Base-by-base conservation (phyloP, 2,329 filamentous ascomycete genomes). In the Epichloe glyceriae region DNA sequence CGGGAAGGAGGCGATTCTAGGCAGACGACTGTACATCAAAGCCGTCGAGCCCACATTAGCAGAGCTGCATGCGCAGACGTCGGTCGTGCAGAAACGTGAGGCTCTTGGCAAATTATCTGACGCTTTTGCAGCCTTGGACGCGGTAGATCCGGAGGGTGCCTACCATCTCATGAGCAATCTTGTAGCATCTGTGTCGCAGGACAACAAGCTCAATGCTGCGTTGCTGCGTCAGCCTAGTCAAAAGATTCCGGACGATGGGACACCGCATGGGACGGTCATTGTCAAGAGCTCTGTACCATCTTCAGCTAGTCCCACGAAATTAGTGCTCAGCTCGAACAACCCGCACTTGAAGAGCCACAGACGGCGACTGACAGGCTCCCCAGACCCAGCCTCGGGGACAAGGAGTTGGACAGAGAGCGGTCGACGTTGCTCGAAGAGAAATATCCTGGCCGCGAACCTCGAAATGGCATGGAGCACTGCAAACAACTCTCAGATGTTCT, bases 401-500 rank as follows among this genome's bases (percentile, higher is more conserved):
- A 68, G 58, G 66, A 72, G 44, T 64, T 67, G 34, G 72, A 78
- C 46, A 65, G 61, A 47, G 77, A 76, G 50, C 76, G 70, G 58
- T 63, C 70, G 22, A 65, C 68, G 2, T 56, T 78, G 1, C 56
- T 79, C 10, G 73, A 77, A 57, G 67, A 72, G 15, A 78, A 73
- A 58, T 79, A 76, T 50, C 78, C 78, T 1, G 77, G 76, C 1
- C 73, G 74, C 39, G 70, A 75, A 49, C 62, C 75, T 2, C 68
- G 69, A 45, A 77, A 82, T 1, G 91, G 89, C 2, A 91, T 96
- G 87, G 90, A 96, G 67, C 91, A 96, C 67, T 86, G 85, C 57
- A 88, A 88, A 62, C 82, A 95, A 63, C 74, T 97, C 38, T 88
- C 87, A 1, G 89, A 96, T 64, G 87, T 95, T 19, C 77, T 98